Conservation (phyloP, 148 eudicot species). For the Rheum nobile region DNA sequence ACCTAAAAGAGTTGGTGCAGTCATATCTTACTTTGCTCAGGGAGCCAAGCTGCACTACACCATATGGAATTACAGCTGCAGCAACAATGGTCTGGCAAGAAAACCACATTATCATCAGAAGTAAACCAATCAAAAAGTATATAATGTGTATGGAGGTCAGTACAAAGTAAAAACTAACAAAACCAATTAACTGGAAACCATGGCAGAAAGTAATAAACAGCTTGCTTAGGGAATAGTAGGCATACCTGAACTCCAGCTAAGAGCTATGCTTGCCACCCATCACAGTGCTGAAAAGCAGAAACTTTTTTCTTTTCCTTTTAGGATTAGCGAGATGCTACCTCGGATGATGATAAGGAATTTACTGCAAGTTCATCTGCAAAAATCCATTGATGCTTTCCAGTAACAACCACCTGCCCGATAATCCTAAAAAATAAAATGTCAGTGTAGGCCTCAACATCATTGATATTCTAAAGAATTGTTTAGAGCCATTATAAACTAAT, state of each 20-base stretch:
- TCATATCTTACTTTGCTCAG: conserved; percentile 44
- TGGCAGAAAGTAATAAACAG: not conserved
- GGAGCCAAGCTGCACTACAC: conserved; percentile 79
- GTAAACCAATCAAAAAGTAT: conserved; percentile 9
- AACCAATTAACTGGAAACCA: not conserved
- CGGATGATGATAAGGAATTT: conserved; percentile 28
- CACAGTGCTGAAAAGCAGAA: conserved; percentile 39
- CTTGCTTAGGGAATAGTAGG: not conserved
- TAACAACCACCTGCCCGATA: conserved; percentile 71
- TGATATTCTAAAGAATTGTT: not conserved
- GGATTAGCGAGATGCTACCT: conserved; percentile 31
- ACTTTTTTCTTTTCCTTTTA: not conserved
- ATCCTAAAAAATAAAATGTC: conserved; percentile 35
- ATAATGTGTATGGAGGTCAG: not conserved
- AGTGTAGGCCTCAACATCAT: not conserved
- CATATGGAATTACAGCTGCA: conserved; percentile 54
- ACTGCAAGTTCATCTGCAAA: conserved; percentile 27
- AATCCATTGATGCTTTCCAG: conserved; percentile 79
- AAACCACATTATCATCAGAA: not conserved
- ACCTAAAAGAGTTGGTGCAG: too few species aligned
- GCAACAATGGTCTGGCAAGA: conserved; percentile 59
- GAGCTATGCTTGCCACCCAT: too few species aligned
- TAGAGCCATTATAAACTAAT: not conserved
- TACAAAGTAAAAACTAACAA: not conserved
- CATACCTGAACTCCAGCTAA: conserved; percentile 74